Base-by-base conservation (phyloP, 345 rosid species). In the Xanthoceras sorbifolium region DNA sequence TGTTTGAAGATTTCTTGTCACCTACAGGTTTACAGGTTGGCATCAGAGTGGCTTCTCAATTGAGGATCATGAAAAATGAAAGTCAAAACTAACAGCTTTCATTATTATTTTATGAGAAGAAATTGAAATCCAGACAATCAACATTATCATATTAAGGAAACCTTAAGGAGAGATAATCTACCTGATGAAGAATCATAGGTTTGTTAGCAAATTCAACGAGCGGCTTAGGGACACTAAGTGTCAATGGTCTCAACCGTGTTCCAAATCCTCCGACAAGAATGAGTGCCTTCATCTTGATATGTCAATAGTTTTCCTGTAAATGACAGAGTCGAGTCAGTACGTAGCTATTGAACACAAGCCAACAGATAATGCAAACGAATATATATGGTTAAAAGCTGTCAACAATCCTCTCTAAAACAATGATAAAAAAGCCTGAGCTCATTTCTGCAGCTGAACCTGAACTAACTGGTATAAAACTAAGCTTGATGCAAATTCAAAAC, bases 171-270 rank as follows among this genome's bases (percentile, higher is more conserved):
- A 20, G 69, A 73, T 72, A 11, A 22, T 28, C 69, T 87, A 93
- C 99, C 99, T 96, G 99, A 83, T 96, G 99, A 80, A 93, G 87
- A 85, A 96, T 96, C 99, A 96, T 96, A 69, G 99, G 99, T 78
- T 96, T 96, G 84, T 96, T 96, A 55, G 97, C 99, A 68, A 96
- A 96, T 25, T 96, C 99, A 78, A 96, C 99, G 26, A 96, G 97
- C 4, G 99, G 99, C 84, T 96, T 96, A 9, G 99, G 98, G 77
- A 96, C 86, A 72, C 98, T 96, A 50, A 96, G 99, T 9, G 99
- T 96, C 90, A 96, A 78, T 31, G 99, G 99, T 86, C 99, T 92
- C 94, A 96, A 81, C 29, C 99, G 89, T 60, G 99, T 96, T 25
- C 99, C 99, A 62, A 96, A 92, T 11, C 99, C 99, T 80, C 99